These are phyloP conservation scores for Hippophae rhamnoides DNA, from an alignment of 306 rosid genomes.

Conservation along the genomic window DNA sequence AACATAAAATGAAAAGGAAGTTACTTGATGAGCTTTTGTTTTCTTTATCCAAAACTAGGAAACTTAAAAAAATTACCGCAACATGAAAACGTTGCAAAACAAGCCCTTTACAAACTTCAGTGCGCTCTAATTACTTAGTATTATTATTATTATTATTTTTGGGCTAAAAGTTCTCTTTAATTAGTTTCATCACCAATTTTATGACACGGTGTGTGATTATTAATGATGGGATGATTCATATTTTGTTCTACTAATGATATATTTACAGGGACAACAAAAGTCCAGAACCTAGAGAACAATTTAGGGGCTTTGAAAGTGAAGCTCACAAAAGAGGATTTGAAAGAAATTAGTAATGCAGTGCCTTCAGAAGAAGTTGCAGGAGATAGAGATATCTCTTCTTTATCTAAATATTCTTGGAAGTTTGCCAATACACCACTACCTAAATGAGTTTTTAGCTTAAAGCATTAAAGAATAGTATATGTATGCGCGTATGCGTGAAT, in stretches of 20 bases:
- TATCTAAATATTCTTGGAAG: constrained; percentile 7
- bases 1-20: no score
- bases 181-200: background rate
- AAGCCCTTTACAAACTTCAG: no score
- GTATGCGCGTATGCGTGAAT: no score
- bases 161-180: no score
- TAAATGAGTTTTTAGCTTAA: background rate
- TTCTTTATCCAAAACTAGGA: no score
- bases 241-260: background rate
- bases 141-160: no score
- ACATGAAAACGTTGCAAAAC: no score
- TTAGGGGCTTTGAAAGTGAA: constrained; percentile 14
- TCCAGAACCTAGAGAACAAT: constrained; percentile 16
- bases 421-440: constrained; percentile 15
- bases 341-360: constrained; percentile 19
- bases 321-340: constrained; percentile 14
- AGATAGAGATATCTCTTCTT: background rate
- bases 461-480: no score
- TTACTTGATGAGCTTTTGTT: no score
- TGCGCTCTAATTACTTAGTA: no score
- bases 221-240: background rate
- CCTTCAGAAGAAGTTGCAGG: constrained; percentile 17
- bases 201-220: background rate
- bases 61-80: no score
- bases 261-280: constrained; percentile 18